Evolutionary conservation across 2,329 filamentous ascomycete genomes (phyloP).

Genomic region (Colletotrichum trifolii): DNA sequence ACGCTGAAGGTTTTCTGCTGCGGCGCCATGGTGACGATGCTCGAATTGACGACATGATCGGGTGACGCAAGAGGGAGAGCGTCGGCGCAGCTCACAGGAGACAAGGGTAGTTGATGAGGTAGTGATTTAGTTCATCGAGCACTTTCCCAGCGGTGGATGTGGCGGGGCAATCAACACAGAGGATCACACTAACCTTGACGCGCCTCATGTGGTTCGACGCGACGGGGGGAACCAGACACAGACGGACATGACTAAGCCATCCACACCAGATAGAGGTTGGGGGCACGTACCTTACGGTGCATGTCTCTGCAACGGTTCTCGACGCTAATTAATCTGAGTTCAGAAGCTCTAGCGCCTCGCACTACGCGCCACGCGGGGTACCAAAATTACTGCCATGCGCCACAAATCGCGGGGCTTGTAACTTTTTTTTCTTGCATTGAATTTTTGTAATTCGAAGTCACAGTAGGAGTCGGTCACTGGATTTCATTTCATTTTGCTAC

Average conservation of each 20-base stretch:
- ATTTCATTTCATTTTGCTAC: not conserved
- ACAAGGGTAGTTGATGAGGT: not conserved
- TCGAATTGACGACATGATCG: constrained; percentile 21
- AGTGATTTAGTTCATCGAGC: not conserved
- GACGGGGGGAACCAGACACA: constrained; percentile 21
- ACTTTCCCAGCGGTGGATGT: not conserved
- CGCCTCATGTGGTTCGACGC: constrained; percentile 11
- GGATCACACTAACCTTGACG: too few species aligned
- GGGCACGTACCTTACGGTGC: not conserved
- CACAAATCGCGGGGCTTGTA: constrained; percentile 36
- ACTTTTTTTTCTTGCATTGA: constrained; percentile 17
- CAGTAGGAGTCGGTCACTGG: constrained; percentile 2
- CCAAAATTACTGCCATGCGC: constrained; percentile 1
- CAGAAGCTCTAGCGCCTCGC: too few species aligned
- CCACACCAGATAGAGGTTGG: not conserved
- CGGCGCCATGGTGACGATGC: constrained; percentile 45
- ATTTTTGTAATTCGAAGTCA: constrained; percentile 8
- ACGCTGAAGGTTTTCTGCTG: constrained; percentile 57
- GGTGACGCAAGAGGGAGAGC: not conserved
- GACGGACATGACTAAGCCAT: constrained; percentile 3
- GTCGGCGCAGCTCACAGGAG: not conserved
- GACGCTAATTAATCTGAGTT: not conserved
- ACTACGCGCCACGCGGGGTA: constrained; percentile 34
- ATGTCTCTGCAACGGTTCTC: not conserved
- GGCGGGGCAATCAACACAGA: constrained; percentile 32